Percentiles rank a stretch among this genome's conserved stretches.
phyloP scores from a whole-genome alignment of 1,284 basidiomycete species.

The Papiliotrema terrestris region DNA sequence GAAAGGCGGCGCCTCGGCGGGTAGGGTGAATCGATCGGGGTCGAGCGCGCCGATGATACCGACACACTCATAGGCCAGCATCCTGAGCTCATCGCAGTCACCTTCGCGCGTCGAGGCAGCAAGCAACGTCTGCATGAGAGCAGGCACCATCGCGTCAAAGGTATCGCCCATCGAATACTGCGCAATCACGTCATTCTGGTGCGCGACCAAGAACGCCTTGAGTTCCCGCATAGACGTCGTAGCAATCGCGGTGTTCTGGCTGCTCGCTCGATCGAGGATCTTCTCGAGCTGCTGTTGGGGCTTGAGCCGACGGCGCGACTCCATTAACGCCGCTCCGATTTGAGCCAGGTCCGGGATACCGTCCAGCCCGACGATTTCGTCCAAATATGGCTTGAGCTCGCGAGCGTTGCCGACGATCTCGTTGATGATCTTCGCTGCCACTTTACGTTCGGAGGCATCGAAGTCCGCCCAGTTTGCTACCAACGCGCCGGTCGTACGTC shows the following conservation, averaged over 20 bases:
- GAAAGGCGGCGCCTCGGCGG: slow-evolving; percentile 59
- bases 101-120: slow-evolving; percentile 71
- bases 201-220: slow-evolving; percentile 59
- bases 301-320: slow-evolving; percentile 57
- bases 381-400: slow-evolving; percentile 55
- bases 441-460: slow-evolving; percentile 54
- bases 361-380: slow-evolving; percentile 75
- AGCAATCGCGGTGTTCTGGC: slow-evolving; percentile 79
- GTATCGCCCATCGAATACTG: slow-evolving; percentile 72
- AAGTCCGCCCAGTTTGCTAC: slow-evolving; percentile 72
- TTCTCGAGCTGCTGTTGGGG: slow-evolving; percentile 58
- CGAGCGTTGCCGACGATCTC: slow-evolving; percentile 65
- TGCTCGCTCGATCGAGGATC: slow-evolving; percentile 69
- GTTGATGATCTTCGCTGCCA: slow-evolving; percentile 65
- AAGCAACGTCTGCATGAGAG: slow-evolving; percentile 67
- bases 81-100: slow-evolving; percentile 60
- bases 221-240: slow-evolving; percentile 75
- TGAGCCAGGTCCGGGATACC: slow-evolving; percentile 63
- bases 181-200: slow-evolving; percentile 57
- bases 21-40: slow-evolving; percentile 71
- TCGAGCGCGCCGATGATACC: slow-evolving; percentile 94
- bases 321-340: slow-evolving; percentile 54
- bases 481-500: slow-evolving; percentile 82
- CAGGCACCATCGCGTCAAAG: slow-evolving; percentile 75
- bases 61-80: slow-evolving; percentile 81